Percentiles rank a stretch among this genome's conserved stretches.
Conservation (phyloP, 352 stramenopile species). For the Phytophthora idaei region DNA sequence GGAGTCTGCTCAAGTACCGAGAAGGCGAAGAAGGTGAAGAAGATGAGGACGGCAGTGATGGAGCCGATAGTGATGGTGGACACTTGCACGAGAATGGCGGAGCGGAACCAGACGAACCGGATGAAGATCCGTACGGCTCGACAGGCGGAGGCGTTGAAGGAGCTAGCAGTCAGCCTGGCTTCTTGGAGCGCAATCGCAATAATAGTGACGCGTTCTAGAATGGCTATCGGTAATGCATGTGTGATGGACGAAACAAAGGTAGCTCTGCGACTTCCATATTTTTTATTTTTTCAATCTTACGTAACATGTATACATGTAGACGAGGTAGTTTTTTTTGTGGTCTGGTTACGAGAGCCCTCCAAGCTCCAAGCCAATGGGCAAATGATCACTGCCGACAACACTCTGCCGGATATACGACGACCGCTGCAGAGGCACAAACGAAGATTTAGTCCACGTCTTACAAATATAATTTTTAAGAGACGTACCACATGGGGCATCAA, state of each 20-base stretch:
- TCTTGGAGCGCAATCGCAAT: constrained; percentile 57
- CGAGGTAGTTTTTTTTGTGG: background rate
- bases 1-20: constrained; percentile 81
- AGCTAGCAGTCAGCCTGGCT: constrained; percentile 53
- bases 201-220: constrained; percentile 64
- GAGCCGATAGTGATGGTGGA: constrained; percentile 15
- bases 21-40: constrained; percentile 68
- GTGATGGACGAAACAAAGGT: constrained; percentile 6
- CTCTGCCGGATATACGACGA: constrained; percentile 64
- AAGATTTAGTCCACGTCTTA: constrained; percentile 15
- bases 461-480: constrained; percentile 6
- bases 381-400: constrained; percentile 79
- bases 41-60: constrained; percentile 33
- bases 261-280: background rate
- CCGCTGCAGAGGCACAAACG: constrained; percentile 31
- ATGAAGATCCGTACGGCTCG: constrained; percentile 15
- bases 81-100: constrained; percentile 16
- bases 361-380: constrained; percentile 77
- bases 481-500: constrained; percentile 69
- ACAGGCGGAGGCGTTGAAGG: constrained; percentile 30
- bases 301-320: background rate
- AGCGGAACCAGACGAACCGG: constrained; percentile 9
- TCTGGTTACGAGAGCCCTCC: constrained; percentile 15
- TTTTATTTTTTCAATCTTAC: background rate
- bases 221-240: constrained; percentile 7